Evolutionary conservation across 2,329 filamentous ascomycete genomes (phyloP).

Genomic region (Clonostachys byssicola): DNA sequence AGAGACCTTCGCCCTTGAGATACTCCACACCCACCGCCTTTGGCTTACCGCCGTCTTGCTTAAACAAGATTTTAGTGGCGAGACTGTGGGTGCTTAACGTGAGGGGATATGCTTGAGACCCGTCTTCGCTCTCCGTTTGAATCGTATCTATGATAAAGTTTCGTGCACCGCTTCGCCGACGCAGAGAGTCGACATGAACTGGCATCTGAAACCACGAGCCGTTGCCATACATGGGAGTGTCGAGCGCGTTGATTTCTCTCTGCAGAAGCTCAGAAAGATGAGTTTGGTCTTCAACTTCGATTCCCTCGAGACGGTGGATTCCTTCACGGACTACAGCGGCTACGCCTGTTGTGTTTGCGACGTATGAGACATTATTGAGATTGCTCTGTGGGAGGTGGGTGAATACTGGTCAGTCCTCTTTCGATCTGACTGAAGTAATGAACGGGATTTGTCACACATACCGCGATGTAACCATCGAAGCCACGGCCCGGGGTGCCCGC

Average conservation of each 20-base stretch:
- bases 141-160: background rate
- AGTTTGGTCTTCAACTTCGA: background rate
- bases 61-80: slow-evolving; percentile 9
- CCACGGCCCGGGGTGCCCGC: slow-evolving; percentile 27
- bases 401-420: too few species aligned
- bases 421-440: too few species aligned
- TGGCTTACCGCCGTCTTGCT: slow-evolving; percentile 7
- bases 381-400: slow-evolving; percentile 11
- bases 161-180: background rate
- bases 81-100: slow-evolving; percentile 4
- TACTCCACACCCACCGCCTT: slow-evolving; percentile 30
- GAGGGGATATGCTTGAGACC: slow-evolving; percentile 2
- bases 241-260: slow-evolving; percentile 9
- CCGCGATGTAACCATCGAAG: slow-evolving; percentile 28
- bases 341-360: too few species aligned
- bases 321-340: slow-evolving; percentile 4
- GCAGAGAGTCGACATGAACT: background rate
- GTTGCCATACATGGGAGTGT: slow-evolving; percentile 6
- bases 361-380: slow-evolving; percentile 11
- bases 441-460: slow-evolving; percentile 4
- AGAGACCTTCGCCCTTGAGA: slow-evolving; percentile 10
- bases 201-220: slow-evolving; percentile 12
- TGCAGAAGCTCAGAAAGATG: slow-evolving; percentile 10
- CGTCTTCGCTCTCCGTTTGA: background rate
- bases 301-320: slow-evolving; percentile 16